phyloP scores from a whole-genome alignment of 305 asterid genomes.

The Fraxinus angustifolia region DNA sequence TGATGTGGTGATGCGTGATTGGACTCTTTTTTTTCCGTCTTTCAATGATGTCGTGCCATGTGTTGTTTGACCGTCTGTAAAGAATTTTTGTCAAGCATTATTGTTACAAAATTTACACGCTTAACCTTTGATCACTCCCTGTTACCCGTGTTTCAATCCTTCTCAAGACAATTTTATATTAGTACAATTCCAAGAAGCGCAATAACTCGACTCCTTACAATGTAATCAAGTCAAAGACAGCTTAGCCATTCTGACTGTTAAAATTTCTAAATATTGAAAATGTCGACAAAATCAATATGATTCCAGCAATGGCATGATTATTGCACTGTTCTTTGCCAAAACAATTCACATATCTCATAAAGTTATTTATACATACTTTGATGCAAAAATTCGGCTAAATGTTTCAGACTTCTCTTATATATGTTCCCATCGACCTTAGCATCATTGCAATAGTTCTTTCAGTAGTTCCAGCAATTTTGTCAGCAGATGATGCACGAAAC shows the following conservation, averaged over 20 bases:
- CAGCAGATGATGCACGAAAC: neutral
- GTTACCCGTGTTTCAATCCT: neutral
- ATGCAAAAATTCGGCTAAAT: neutral
- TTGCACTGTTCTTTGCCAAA: neutral
- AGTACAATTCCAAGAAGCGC: neutral
- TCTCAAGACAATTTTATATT: neutral
- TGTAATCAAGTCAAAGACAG: neutral
- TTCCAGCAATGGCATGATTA: neutral
- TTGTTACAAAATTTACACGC: neutral
- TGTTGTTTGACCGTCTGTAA: neutral
- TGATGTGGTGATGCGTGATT: neutral
- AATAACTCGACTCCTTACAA: neutral
- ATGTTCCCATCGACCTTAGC: neutral
- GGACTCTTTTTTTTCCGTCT: neutral
- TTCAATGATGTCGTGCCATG: neutral
- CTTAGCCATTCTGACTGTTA: neutral
- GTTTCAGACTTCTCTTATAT: neutral
- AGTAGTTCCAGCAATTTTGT: neutral
- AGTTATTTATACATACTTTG: neutral
- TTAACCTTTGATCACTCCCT: neutral
- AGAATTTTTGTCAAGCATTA: neutral
- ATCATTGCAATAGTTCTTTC: neutral
- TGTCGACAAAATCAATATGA: neutral
- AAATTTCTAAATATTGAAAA: neutral
- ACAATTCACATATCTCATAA: neutral